phyloP scores from a whole-genome alignment of 2,329 filamentous ascomycete species.

The Cytospora schulzeri region DNA sequence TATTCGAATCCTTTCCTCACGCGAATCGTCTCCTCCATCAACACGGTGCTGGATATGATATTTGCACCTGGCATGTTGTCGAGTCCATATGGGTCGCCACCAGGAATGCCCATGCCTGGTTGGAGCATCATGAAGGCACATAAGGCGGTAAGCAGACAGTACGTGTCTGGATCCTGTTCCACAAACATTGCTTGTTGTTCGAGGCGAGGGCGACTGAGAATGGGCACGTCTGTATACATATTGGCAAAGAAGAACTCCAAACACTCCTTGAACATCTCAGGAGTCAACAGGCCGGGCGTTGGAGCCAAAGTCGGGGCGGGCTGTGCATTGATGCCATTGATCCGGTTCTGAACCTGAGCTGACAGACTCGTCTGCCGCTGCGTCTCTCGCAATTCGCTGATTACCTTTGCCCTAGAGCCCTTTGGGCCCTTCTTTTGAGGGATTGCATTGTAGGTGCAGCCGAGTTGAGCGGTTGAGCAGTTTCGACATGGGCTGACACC shows the following conservation, averaged over 20 bases:
- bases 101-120: slow-evolving; percentile 65
- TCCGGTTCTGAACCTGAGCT: slow-evolving; percentile 61
- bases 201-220: slow-evolving; percentile 60
- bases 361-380: slow-evolving; percentile 68
- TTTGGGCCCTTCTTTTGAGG: slow-evolving; percentile 78
- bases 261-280: slow-evolving; percentile 66
- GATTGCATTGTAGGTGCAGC: slow-evolving; percentile 74
- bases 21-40: slow-evolving; percentile 69
- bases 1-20: slow-evolving; percentile 66
- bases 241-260: slow-evolving; percentile 70
- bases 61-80: slow-evolving; percentile 61
- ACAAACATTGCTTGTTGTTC: slow-evolving; percentile 62
- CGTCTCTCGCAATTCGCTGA: slow-evolving; percentile 70
- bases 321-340: slow-evolving; percentile 56
- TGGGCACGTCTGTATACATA: slow-evolving; percentile 65
- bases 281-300: slow-evolving; percentile 61
- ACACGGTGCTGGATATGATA: slow-evolving; percentile 64
- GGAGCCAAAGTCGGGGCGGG: slow-evolving; percentile 53
- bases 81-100: slow-evolving; percentile 57
- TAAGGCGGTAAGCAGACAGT: slow-evolving; percentile 65
- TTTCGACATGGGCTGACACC: slow-evolving; percentile 72
- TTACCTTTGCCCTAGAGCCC: slow-evolving; percentile 73
- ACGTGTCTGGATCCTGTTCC: slow-evolving; percentile 64
- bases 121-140: slow-evolving; percentile 71
- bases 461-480: slow-evolving; percentile 66